These are phyloP conservation scores for Lepiota brunneoincarnata DNA, from an alignment of 768 basidiomycete species.

Conservation along the genomic window DNA sequence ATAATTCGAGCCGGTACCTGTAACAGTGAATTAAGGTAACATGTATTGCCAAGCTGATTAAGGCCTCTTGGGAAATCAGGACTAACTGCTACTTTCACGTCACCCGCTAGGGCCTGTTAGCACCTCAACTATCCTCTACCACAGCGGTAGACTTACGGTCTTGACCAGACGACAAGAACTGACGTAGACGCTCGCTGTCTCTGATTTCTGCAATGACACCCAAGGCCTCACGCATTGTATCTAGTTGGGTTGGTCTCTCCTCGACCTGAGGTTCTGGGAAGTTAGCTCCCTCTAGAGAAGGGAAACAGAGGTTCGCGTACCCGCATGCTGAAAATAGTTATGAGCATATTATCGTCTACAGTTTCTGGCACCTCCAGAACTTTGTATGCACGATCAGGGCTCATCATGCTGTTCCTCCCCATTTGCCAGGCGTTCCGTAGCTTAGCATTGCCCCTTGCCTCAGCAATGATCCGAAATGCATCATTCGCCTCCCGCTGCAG, in stretches of 20 bases:
- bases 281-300: conserved; percentile 6
- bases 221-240: conserved; percentile 74
- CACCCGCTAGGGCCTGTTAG: conserved; percentile 53
- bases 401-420: conserved; percentile 57
- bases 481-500: conserved; percentile 58
- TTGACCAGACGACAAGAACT: conserved; percentile 60
- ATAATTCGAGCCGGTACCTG: conserved; percentile 40
- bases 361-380: conserved; percentile 67
- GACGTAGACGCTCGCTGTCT: conserved; percentile 67
- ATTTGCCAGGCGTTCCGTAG: conserved; percentile 52
- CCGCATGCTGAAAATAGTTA: conserved; percentile 69
- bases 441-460: conserved; percentile 50
- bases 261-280: conserved; percentile 48
- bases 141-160: conserved; percentile 62
- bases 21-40: conserved; percentile 79
- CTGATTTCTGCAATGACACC: conserved; percentile 70
- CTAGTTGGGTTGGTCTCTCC: conserved; percentile 63
- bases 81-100: conserved; percentile 46
- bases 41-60: conserved; percentile 87
- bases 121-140: background rate
- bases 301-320: conserved; percentile 32
- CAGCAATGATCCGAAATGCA: conserved; percentile 67
- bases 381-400: conserved; percentile 66
- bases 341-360: conserved; percentile 76
- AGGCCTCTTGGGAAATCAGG: conserved; percentile 80